A percentile compares a stretch with the other conserved stretches of the same genome.
phyloP scores from a whole-genome alignment of 768 basidiomycete genomes.

The Suillus weaverae region DNA sequence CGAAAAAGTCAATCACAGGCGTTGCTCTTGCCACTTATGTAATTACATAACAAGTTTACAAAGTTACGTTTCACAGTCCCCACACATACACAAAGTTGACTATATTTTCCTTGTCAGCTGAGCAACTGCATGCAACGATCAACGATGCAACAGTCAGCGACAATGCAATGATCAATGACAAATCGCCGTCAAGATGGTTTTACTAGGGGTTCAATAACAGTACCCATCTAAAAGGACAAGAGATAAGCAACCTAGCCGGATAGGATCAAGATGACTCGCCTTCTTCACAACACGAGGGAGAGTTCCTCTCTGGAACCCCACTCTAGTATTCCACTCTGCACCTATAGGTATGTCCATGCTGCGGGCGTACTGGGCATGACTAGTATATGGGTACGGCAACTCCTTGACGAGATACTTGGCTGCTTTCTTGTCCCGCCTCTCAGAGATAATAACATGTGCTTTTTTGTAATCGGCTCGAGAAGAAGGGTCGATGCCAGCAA shows the following conservation, averaged over 20 bases:
- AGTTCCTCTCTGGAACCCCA: conserved; percentile 81
- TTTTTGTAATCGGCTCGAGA: conserved; percentile 83
- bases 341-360: conserved; percentile 81
- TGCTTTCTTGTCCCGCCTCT: conserved; percentile 93
- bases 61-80: not conserved
- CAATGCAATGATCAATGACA: not conserved
- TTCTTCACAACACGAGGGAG: conserved; percentile 87
- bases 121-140: not conserved
- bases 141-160: not conserved
- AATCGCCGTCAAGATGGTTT: conserved; percentile 40
- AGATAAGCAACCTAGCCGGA: conserved; percentile 3
- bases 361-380: conserved; percentile 88
- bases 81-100: not conserved
- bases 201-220: conserved; percentile 68
- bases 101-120: not conserved
- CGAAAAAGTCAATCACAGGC: not conserved
- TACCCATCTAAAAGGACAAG: conserved; percentile 54
- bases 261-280: conserved; percentile 38
- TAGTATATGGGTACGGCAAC: conserved; percentile 93
- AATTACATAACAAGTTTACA: not conserved
- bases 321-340: conserved; percentile 90
- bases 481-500: conserved; percentile 77
- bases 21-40: not conserved
- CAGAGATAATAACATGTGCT: conserved; percentile 91
- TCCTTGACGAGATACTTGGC: conserved; percentile 88